Conservation (phyloP, 306 rosid species). For the Pyrus communis region DNA sequence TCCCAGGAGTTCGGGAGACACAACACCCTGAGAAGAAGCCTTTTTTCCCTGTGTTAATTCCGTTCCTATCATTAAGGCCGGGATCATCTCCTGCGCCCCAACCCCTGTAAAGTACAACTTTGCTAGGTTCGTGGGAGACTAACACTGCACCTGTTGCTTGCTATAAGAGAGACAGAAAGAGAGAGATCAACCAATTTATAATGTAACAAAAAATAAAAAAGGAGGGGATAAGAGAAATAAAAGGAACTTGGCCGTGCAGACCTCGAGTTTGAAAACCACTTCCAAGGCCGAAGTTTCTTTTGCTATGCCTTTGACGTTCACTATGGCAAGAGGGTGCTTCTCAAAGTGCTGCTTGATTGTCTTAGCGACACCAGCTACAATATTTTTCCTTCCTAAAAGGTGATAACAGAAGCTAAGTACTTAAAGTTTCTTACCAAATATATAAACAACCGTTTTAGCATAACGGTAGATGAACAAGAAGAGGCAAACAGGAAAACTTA, state of each 20-base stretch:
- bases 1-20: slow-evolving; percentile 65
- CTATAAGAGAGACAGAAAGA: slow-evolving; percentile 26
- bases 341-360: slow-evolving; percentile 40
- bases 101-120: slow-evolving; percentile 80
- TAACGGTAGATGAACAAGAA: no score
- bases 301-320: slow-evolving; percentile 25
- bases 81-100: slow-evolving; percentile 86
- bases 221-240: neutral
- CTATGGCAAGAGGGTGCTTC: slow-evolving; percentile 39
- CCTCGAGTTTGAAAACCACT: slow-evolving; percentile 76
- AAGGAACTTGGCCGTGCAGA: slow-evolving; percentile 19
- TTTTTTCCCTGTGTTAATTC: slow-evolving; percentile 5
- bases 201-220: neutral
- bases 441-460: neutral
- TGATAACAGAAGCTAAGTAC: neutral
- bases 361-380: neutral
- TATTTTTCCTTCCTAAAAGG: neutral
- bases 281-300: slow-evolving; percentile 86
- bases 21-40: slow-evolving; percentile 19
- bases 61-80: slow-evolving; percentile 42
- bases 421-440: neutral
- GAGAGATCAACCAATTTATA: slow-evolving; percentile 12
- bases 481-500: no score
- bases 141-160: slow-evolving; percentile 80
- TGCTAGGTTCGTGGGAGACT: slow-evolving; percentile 83